Evolutionary conservation across 768 basidiomycete species (phyloP).

Genomic region (Panellus pusillus): DNA sequence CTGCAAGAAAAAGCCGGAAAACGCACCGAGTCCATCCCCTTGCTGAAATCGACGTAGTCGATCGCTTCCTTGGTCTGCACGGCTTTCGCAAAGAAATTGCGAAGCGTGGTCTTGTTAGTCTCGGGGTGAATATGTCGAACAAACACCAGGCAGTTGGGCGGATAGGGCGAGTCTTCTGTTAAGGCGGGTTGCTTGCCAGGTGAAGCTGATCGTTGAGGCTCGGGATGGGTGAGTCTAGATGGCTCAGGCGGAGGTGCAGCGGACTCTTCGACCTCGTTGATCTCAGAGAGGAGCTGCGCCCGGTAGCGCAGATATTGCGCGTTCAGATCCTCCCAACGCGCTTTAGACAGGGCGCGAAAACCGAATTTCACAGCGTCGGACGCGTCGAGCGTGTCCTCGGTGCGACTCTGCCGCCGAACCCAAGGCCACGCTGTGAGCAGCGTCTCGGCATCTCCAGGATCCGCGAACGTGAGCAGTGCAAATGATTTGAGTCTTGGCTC

Average conservation of each 20-base stretch:
- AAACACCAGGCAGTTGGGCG: slow-evolving; percentile 67
- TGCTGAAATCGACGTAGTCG: slow-evolving; percentile 80
- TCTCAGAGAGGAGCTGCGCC: slow-evolving; percentile 44
- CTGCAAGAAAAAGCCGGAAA: neutral
- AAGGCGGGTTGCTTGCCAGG: neutral
- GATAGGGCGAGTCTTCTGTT: slow-evolving; percentile 41
- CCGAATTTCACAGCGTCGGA: slow-evolving; percentile 58
- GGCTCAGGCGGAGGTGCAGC: neutral
- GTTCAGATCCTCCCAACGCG: slow-evolving; percentile 62
- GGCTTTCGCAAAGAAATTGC: slow-evolving; percentile 50
- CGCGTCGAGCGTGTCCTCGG: neutral
- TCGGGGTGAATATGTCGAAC: slow-evolving; percentile 68
- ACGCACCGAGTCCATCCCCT: slow-evolving; percentile 72
- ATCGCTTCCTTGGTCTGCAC: slow-evolving; percentile 42
- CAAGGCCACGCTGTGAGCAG: slow-evolving; percentile 65
- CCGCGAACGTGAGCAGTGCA: slow-evolving; percentile 61
- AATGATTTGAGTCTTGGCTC: slow-evolving; percentile 71
- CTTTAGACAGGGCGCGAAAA: slow-evolving; percentile 56
- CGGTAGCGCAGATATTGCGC: slow-evolving; percentile 71
- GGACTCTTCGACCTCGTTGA: slow-evolving; percentile 27
- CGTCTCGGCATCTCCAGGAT: slow-evolving; percentile 36
- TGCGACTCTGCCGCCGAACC: slow-evolving; percentile 30
- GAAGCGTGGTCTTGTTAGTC: slow-evolving; percentile 82
- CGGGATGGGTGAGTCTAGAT: neutral
- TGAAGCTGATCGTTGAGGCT: neutral